Evolutionary conservation across 23 red algal species (phyloP), one percentile per base, ranked within the genome.

Genomic region (Gracilaria gracilis): DNA sequence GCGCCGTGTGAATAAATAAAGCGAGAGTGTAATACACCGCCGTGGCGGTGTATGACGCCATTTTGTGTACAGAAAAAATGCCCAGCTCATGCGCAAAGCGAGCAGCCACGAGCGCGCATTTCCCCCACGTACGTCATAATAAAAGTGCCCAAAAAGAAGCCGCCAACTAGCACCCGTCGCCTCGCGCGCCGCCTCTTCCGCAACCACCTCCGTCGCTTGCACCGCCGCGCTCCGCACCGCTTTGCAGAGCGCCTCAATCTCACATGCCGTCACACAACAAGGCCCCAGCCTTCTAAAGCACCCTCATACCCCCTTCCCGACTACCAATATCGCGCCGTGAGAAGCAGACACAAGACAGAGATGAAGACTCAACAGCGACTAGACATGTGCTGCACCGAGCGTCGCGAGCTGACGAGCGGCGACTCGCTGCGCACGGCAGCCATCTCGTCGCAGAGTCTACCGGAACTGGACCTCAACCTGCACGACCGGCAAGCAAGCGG

Each of bases 71-170:
- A 55, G 51, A 55, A 55, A 55, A 55, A 55, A 69, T 32, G 31
- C 27, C 64, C 33, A 69, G 64, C 64, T 69, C 64, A 36, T 38
- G 64, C 64, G 17, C 64, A 69, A 69, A 69, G 9, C 28, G 64
- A 19, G 64, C 64, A 69, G 64, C 64, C 64, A 37, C 64, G 64
- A 17, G 31, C 33, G 16, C 16, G 31, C 31, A 34, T 69, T 69
- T 69, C 32, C 59, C 64, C 31, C 51, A 55, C 51, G 51, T 55
- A 69, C 31, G 64, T 69, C 64, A 69, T 69, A 36, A 69, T 8
- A 4, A 4, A 8, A 8, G 64, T 38, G 51, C 51, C 51, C 51
- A 55, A 1, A 55, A 15, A 55, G 51, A 6, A 55, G 51, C 51
- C 17, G 14, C 14, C 51, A 55, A 55, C 8, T 15, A 15, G 16